Base-by-base conservation (phyloP, 352 stramenopile species). In the Phytophthora cryptogea region DNA sequence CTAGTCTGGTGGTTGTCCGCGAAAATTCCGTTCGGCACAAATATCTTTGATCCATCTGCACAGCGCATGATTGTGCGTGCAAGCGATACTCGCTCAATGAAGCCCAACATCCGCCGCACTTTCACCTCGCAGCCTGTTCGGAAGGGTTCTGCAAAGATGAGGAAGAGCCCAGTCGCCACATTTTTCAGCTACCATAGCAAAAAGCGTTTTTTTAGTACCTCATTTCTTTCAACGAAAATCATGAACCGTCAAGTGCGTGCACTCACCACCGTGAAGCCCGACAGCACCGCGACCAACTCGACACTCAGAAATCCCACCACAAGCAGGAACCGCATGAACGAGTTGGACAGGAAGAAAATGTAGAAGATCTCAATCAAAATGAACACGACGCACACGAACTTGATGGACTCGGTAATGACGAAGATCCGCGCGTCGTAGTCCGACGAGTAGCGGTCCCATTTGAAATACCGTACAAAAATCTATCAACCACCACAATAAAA, bases 121-220 rank as follows among this genome's bases (percentile, higher is more conserved):
- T 73, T 61, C 46, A 84, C 88, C 44, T 82, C 66, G 44, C 80
- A 92, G 2, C 83, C 83, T 0, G 78, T 89, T 20, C 81, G 78
- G 39, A 95, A 92, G 0, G 86, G 86, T 59, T 95, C 86, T 10
- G 83, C 80, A 54, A 90, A 95, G 56, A 93, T 89, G 20, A 95
- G 72, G 44, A 93, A 95, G 20, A 95, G 72, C 2, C 86, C 86
- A 0, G 73, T 91, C 8, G 80, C 78, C 40, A 92, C 73, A 57
- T 95, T 95, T 62, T 92, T 92, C 17, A 94, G 66, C 85, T 94
- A 36, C 7, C 4, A 50, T 28, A 35, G 10, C 14, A 20, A 52
- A 56, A 46, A 61, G 30, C 23, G 13, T 37, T 16, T 31, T 16
- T n/a, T 8, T 2, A 59, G 31, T 45, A 26, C 23, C 8, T 55